Evolutionary conservation across 2,329 filamentous ascomycete genomes (phyloP).

Genomic region (Sporothrix dimorphospora): DNA sequence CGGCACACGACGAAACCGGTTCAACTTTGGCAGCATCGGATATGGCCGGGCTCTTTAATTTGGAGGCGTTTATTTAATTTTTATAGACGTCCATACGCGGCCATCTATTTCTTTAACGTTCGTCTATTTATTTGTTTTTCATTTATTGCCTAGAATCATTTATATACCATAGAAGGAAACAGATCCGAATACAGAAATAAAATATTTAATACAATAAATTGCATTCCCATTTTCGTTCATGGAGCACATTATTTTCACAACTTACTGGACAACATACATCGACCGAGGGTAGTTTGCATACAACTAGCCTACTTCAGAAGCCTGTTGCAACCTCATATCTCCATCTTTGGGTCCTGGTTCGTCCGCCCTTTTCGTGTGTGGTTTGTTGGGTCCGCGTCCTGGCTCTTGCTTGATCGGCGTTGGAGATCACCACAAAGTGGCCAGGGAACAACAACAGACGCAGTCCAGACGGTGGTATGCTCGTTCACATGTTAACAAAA

Average conservation of each 20-base stretch:
- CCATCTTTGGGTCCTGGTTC: neutral
- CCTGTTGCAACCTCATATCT: neutral
- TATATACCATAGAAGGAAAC: neutral
- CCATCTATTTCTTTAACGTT: neutral
- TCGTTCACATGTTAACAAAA: neutral
- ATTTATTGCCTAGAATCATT: neutral
- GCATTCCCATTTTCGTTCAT: neutral
- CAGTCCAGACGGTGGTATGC: neutral
- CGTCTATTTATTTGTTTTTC: neutral
- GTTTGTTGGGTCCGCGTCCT: neutral
- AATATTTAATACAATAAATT: neutral
- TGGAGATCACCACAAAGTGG: neutral
- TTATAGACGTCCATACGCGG: neutral
- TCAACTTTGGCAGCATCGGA: slow-evolving; percentile 24
- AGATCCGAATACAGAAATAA: neutral
- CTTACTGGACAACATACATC: no score
- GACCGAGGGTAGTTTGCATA: no score
- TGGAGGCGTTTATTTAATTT: neutral
- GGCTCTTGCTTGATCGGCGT: slow-evolving; percentile 6
- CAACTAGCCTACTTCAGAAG: neutral
- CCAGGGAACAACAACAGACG: neutral
- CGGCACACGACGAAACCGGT: neutral
- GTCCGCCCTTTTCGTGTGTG: neutral
- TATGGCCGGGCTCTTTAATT: slow-evolving; percentile 25
- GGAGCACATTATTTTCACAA: neutral